Evolutionary conservation across 306 rosid species (phyloP).

Genomic region (Quercus alba): DNA sequence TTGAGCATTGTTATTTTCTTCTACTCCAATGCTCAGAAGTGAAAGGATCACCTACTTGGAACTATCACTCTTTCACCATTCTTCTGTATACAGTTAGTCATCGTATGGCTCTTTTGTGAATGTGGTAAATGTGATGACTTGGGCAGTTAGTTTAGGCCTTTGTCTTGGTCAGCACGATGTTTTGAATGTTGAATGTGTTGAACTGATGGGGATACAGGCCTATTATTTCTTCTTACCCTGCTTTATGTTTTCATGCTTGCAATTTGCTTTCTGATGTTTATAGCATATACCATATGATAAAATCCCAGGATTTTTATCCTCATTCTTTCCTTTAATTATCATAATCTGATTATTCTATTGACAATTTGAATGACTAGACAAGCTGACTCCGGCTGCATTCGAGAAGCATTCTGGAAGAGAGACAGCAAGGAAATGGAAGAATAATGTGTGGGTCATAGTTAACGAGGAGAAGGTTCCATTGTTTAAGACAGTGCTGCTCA

Average conservation of each 20-base stretch:
- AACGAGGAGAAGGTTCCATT: conserved; percentile 90
- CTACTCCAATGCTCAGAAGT: not conserved
- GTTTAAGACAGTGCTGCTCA: conserved; percentile 81
- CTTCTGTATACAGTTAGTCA: not conserved
- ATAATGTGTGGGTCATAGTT: conserved; percentile 86
- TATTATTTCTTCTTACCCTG: conserved; percentile 1
- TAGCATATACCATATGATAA: conserved; percentile 8
- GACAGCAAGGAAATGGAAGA: conserved; percentile 97
- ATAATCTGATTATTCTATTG: conserved; percentile 11
- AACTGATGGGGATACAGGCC: not conserved
- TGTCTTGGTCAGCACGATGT: not conserved
- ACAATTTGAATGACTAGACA: conserved; percentile 43
- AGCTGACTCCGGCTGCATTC: conserved; percentile 89
- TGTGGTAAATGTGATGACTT: not conserved
- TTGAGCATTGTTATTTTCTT: not conserved
- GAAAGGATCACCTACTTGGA: not conserved
- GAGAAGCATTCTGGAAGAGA: conserved; percentile 99
- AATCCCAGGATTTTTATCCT: not conserved
- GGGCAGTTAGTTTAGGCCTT: not conserved
- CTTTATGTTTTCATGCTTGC: conserved; percentile 9
- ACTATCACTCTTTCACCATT: not conserved
- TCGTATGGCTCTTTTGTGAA: not conserved
- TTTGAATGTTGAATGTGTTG: not conserved
- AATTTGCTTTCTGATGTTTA: not conserved
- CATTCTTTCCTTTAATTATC: conserved; percentile 2